Evolutionary conservation across 768 basidiomycete genomes (phyloP).

Genomic region (Tulasnella sp.): DNA sequence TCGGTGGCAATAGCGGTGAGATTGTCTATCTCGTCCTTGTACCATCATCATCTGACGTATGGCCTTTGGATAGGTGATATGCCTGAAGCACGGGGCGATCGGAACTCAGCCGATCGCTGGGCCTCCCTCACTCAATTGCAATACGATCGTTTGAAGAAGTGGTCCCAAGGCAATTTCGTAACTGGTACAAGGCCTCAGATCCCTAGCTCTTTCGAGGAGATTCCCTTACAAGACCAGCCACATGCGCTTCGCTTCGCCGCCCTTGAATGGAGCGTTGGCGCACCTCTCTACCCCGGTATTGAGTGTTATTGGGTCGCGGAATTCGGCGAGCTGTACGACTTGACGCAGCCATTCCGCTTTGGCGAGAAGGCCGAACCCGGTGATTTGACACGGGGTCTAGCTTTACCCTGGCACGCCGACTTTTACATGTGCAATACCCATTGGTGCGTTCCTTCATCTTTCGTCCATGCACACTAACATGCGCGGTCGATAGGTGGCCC

Average conservation of each 20-base stretch:
- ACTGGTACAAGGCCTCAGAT: conserved; percentile 20
- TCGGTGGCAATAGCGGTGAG: neutral
- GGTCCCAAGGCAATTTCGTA: neutral
- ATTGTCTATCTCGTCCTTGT: too few species aligned
- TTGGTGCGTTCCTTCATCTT: conserved; percentile 2
- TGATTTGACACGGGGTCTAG: conserved; percentile 26
- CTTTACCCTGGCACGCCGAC: conserved; percentile 30
- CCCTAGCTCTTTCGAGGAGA: conserved; percentile 25
- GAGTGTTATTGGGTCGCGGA: conserved; percentile 19
- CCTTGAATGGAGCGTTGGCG: conserved; percentile 27
- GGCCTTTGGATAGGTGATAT: conserved; percentile 22
- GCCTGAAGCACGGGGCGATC: conserved; percentile 21
- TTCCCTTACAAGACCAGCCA: conserved; percentile 27
- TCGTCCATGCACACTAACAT: neutral
- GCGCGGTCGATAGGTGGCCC: neutral
- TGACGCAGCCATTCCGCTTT: conserved; percentile 24
- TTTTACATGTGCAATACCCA: conserved; percentile 23
- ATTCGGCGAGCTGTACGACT: conserved; percentile 19
- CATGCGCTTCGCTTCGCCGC: conserved; percentile 23
- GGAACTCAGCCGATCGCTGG: conserved; percentile 26
- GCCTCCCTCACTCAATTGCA: conserved; percentile 9
- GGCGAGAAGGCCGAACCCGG: conserved; percentile 23
- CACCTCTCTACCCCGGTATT: conserved; percentile 22
- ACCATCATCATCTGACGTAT: too few species aligned
- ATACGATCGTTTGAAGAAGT: neutral